phyloP scores from a whole-genome alignment of 164 flowering plant species.

The Vitis rupestris region DNA sequence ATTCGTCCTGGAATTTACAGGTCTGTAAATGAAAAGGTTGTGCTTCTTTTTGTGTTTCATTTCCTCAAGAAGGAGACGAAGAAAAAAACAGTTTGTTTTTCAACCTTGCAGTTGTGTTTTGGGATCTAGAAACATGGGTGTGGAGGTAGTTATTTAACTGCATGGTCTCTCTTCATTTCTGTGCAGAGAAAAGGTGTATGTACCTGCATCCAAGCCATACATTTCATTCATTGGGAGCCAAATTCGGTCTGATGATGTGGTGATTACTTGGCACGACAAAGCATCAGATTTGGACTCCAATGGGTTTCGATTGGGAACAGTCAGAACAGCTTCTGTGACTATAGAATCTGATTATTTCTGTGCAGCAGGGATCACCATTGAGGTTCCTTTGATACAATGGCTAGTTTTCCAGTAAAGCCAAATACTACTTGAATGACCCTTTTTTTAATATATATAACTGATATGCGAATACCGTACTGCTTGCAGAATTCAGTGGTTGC shows the following conservation, averaged over 20 bases:
- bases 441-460: too few species aligned
- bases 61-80: not conserved
- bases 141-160: not conserved
- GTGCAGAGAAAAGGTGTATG: slow-evolving; percentile 71
- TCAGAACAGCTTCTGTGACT: slow-evolving; percentile 59
- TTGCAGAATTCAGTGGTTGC: slow-evolving; percentile 73
- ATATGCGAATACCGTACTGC: not conserved
- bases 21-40: slow-evolving; percentile 21
- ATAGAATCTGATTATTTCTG: slow-evolving; percentile 74
- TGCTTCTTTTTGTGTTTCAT: not conserved
- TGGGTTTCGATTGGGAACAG: slow-evolving; percentile 59
- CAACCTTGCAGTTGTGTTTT: not conserved
- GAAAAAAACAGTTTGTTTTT: not conserved
- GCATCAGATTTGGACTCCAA: slow-evolving; percentile 53
- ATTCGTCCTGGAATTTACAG: slow-evolving; percentile 83
- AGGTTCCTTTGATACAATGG: slow-evolving; percentile 34
- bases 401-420: not conserved
- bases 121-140: not conserved
- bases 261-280: slow-evolving; percentile 63
- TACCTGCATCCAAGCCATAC: slow-evolving; percentile 67
- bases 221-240: slow-evolving; percentile 71
- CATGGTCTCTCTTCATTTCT: not conserved
- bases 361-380: slow-evolving; percentile 67
- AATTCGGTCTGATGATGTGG: slow-evolving; percentile 22
- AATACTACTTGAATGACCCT: too few species aligned